Evolutionary conservation across 257 asterid genomes (phyloP).

Genomic region (Avicennia marina): DNA sequence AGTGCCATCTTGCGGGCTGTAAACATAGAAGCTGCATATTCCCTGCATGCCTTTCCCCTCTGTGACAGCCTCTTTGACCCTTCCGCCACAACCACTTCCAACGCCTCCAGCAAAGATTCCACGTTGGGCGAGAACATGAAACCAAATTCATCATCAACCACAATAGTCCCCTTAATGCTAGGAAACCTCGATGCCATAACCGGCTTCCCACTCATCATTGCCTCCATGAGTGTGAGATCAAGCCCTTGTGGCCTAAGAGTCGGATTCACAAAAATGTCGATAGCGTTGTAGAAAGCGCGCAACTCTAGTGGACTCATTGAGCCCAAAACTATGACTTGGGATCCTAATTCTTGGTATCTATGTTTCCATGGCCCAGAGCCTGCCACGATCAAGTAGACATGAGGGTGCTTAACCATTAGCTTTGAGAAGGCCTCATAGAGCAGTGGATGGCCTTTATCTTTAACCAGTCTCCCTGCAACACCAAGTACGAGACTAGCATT

Average conservation of each 20-base stretch:
- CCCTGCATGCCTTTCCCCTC: slow-evolving; percentile 75
- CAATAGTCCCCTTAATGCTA: slow-evolving; percentile 77
- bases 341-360: slow-evolving; percentile 65
- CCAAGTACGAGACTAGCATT: slow-evolving; percentile 78
- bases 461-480: slow-evolving; percentile 82
- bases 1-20: slow-evolving; percentile 84
- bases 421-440: slow-evolving; percentile 68
- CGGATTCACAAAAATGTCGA: slow-evolving; percentile 80
- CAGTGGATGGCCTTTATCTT: slow-evolving; percentile 88
- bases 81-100: slow-evolving; percentile 59
- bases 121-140: slow-evolving; percentile 81
- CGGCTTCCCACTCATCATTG: slow-evolving; percentile 92
- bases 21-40: slow-evolving; percentile 75
- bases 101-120: slow-evolving; percentile 56
- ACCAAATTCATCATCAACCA: slow-evolving; percentile 75
- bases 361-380: slow-evolving; percentile 90
- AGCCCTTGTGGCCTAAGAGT: slow-evolving; percentile 97
- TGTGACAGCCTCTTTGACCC: slow-evolving; percentile 53
- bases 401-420: slow-evolving; percentile 36
- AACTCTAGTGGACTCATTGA: slow-evolving; percentile 62
- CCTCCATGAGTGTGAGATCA: slow-evolving; percentile 87
- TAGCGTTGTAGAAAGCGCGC: slow-evolving; percentile 63
- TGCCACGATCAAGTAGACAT: slow-evolving; percentile 72
- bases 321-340: slow-evolving; percentile 61
- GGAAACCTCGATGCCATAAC: slow-evolving; percentile 93